Evolutionary conservation across 2,329 filamentous ascomycete species (phyloP).

Genomic region (Aphanoascus verrucosus): DNA sequence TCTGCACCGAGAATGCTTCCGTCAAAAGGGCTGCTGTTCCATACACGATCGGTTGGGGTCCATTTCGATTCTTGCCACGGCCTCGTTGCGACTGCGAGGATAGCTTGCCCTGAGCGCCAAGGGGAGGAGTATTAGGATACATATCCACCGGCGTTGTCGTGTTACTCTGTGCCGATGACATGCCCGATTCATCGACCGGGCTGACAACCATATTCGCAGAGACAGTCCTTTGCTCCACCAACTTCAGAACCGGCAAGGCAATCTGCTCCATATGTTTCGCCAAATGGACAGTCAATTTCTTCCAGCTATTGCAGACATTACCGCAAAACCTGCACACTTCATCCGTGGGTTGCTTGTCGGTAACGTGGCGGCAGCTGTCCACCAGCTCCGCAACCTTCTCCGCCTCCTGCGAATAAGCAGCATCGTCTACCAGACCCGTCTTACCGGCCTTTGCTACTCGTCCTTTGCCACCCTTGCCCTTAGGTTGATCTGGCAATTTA

Average conservation of each 20-base stretch:
- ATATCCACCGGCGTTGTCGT: not conserved
- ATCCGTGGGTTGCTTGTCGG: constrained; percentile 52
- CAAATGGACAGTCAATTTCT: constrained; percentile 85
- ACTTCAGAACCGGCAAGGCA: constrained; percentile 62
- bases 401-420: constrained; percentile 26
- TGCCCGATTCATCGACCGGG: constrained; percentile 2
- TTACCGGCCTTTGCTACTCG: constrained; percentile 44
- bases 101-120: not conserved
- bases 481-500: constrained; percentile 65
- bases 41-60: not conserved
- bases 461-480: constrained; percentile 59
- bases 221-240: constrained; percentile 36
- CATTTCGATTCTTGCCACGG: not conserved
- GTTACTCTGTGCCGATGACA: not conserved
- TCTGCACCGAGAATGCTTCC: constrained; percentile 5
- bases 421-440: constrained; percentile 17
- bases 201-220: constrained; percentile 23
- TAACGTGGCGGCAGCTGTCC: constrained; percentile 65
- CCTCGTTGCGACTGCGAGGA: not conserved
- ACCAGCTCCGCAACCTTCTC: constrained; percentile 68
- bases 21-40: constrained; percentile 7
- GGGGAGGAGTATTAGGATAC: not conserved
- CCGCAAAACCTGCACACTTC: constrained; percentile 84
- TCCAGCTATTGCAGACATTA: constrained; percentile 71
- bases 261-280: constrained; percentile 93